phyloP scores from a whole-genome alignment of 495 filamentous ascomycete species.

The Amphirosellinia nigrospora region DNA sequence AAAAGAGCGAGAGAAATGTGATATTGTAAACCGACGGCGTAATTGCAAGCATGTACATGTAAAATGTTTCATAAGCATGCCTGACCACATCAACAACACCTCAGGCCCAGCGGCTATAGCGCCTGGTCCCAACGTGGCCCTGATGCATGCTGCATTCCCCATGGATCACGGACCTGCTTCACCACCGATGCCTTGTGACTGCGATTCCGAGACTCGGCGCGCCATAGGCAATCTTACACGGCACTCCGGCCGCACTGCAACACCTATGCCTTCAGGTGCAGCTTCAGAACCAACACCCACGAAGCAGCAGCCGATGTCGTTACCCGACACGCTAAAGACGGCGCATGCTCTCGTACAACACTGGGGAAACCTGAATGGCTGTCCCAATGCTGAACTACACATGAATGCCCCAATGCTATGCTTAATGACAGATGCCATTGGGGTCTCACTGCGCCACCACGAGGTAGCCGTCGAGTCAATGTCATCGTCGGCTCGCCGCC shows the following conservation, averaged over 20 bases:
- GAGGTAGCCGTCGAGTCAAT: too few species aligned
- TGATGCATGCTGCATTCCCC: not conserved
- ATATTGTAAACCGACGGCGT: too few species aligned
- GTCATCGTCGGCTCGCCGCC: too few species aligned
- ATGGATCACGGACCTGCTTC: not conserved
- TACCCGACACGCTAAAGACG: not conserved
- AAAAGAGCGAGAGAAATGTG: too few species aligned
- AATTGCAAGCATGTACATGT: too few species aligned
- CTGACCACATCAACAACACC: too few species aligned
- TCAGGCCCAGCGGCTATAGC: too few species aligned
- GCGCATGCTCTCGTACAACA: constrained; percentile 23
- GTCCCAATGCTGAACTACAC: constrained; percentile 10
- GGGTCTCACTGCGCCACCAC: too few species aligned
- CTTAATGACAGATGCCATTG: not conserved
- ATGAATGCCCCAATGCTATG: not conserved
- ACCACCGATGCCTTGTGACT: not conserved
- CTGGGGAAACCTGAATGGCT: constrained; percentile 26
- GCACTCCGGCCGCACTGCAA: not conserved
- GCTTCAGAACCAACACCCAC: too few species aligned
- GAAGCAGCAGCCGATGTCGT: not conserved
- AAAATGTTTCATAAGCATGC: too few species aligned
- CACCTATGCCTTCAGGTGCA: too few species aligned
- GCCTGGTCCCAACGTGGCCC: not conserved
- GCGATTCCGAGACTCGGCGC: not conserved
- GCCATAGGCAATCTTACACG: not conserved